phyloP scores from a whole-genome alignment of 2,329 filamentous ascomycete genomes.

The Ilyonectria mors-panacis region DNA sequence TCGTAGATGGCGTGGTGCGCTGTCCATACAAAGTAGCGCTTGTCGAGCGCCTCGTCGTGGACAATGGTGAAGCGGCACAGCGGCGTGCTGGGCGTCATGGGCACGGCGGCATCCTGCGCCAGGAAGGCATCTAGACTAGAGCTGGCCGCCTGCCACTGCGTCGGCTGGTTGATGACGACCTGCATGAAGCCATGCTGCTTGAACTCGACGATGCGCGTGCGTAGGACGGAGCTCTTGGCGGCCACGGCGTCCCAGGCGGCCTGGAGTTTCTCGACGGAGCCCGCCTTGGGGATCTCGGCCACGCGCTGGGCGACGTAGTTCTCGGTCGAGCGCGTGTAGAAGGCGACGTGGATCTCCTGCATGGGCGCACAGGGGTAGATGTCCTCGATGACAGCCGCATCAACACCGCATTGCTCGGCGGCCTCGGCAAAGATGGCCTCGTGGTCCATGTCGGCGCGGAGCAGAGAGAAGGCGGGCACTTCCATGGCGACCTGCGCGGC shows the following conservation, averaged over 20 bases:
- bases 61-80: conserved; percentile 60
- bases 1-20: conserved; percentile 53
- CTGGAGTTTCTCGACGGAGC: conserved; percentile 54
- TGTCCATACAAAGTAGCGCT: conserved; percentile 51
- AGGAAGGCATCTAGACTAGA: conserved; percentile 57
- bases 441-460: conserved; percentile 49
- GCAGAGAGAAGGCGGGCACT: conserved; percentile 56
- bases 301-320: conserved; percentile 66
- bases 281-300: conserved; percentile 54
- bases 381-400: conserved; percentile 58
- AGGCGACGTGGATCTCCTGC: conserved; percentile 67
- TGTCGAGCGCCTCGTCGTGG: conserved; percentile 46
- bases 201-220: conserved; percentile 64
- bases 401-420: conserved; percentile 49
- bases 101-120: conserved; percentile 55
- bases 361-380: conserved; percentile 68
- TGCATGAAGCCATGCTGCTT: conserved; percentile 58
- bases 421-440: conserved; percentile 53
- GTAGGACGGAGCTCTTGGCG: conserved; percentile 57
- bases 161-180: conserved; percentile 59
- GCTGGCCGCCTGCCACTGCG: conserved; percentile 51
- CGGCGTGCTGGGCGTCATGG: conserved; percentile 58
- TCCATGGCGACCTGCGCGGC: conserved; percentile 41
- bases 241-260: conserved; percentile 59
- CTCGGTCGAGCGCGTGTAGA: conserved; percentile 63